These are phyloP conservation scores for Podospora anserina DNA, from an alignment of 495 filamentous ascomycete species.

Conservation along the genomic window DNA sequence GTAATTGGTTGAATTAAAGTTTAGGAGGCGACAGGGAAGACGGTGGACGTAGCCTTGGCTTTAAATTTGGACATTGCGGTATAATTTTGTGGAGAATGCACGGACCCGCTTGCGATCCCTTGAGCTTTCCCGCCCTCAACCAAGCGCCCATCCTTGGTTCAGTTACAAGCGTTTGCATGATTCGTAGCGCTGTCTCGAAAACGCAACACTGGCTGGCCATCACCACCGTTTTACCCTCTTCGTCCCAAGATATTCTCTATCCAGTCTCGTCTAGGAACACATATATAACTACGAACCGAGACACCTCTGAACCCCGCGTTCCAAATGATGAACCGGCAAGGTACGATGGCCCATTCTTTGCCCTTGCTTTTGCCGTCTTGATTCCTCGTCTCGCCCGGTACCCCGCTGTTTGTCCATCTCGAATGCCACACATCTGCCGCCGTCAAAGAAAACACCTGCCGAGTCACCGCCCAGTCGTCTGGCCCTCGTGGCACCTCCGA, in stretches of 20 bases:
- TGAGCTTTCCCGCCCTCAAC: neutral
- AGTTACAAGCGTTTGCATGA: slow-evolving; percentile 2
- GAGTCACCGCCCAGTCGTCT: neutral
- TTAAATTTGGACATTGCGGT: neutral
- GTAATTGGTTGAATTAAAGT: slow-evolving; percentile 6
- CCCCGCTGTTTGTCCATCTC: slow-evolving; percentile 32
- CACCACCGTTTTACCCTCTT: neutral
- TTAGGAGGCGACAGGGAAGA: slow-evolving; percentile 7
- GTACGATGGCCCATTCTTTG: slow-evolving; percentile 36
- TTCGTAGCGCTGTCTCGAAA: neutral
- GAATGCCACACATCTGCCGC: slow-evolving; percentile 26
- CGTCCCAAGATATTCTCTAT: neutral
- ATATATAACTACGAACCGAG: neutral
- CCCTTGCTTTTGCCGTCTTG: slow-evolving; percentile 28
- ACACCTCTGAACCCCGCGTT: neutral
- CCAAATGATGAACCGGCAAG: slow-evolving; percentile 56
- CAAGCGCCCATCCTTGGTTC: slow-evolving; percentile 5
- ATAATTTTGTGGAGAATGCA: neutral
- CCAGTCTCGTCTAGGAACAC: neutral
- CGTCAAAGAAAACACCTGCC: neutral
- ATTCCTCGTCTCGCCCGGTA: slow-evolving; percentile 14
- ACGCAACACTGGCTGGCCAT: neutral
- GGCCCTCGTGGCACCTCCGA: neutral
- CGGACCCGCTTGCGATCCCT: neutral
- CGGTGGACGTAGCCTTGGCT: neutral